Evolutionary conservation across 176 grass and related monocot species (phyloP).

Genomic region (Zoysia japonica): DNA sequence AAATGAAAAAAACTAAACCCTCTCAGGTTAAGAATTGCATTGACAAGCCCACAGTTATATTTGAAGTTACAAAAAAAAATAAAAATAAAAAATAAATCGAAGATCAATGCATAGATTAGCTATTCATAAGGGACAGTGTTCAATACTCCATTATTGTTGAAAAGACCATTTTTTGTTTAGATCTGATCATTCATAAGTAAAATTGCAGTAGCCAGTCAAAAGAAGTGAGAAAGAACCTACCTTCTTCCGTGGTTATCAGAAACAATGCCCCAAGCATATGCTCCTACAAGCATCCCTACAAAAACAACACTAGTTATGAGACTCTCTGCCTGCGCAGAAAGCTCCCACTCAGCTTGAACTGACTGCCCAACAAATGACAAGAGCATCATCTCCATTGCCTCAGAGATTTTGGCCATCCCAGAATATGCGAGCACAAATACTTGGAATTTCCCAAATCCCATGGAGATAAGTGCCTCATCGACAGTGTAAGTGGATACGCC

Average conservation of each 20-base stretch:
- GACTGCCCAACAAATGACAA: conserved; percentile 89
- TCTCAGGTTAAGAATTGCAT: neutral
- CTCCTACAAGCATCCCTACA: conserved; percentile 86
- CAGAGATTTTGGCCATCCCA: conserved; percentile 92
- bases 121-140: neutral
- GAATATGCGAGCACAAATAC: conserved; percentile 84
- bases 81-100: no score
- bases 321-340: conserved; percentile 80
- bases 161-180: neutral
- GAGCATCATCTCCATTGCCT: conserved; percentile 99
- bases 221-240: conserved; percentile 42
- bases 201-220: neutral
- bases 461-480: conserved; percentile 76
- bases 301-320: conserved; percentile 97
- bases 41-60: neutral
- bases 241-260: conserved; percentile 93
- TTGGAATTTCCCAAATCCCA: conserved; percentile 95
- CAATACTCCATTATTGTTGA: neutral
- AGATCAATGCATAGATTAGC: neutral
- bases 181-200: conserved; percentile 1
- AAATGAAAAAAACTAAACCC: neutral
- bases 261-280: conserved; percentile 92
- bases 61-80: neutral
- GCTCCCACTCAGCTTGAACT: conserved; percentile 81
- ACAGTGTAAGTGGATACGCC: conserved; percentile 68